A percentile compares a stretch with the other conserved stretches of the same genome.
These are phyloP conservation scores for Hypoxylon sp. DNA, from an alignment of 2,329 filamentous ascomycete species.

Conservation along the genomic window DNA sequence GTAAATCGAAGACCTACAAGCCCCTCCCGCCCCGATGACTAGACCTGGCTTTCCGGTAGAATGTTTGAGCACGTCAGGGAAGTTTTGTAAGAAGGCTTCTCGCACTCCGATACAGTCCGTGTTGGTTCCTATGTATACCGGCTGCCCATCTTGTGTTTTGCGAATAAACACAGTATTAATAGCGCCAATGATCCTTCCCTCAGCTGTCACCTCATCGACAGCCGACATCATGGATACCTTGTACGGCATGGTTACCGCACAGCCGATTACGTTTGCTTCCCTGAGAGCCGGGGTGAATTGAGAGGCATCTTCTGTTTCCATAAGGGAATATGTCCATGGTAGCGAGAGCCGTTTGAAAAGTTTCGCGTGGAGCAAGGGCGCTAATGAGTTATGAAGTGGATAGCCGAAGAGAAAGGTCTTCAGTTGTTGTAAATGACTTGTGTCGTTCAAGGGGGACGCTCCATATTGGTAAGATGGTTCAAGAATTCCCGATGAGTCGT, in stretches of 20 bases:
- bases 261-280: conserved; percentile 59
- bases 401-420: conserved; percentile 29
- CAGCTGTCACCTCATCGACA: conserved; percentile 80
- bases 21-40: conserved; percentile 83
- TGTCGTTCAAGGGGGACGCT: conserved; percentile 14
- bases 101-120: conserved; percentile 85
- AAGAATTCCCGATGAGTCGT: conserved; percentile 11
- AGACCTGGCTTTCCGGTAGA: conserved; percentile 76
- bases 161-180: conserved; percentile 84
- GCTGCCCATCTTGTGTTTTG: conserved; percentile 62
- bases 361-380: conserved; percentile 24
- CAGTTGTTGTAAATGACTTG: conserved; percentile 10
- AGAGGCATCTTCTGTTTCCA: conserved; percentile 26
- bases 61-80: conserved; percentile 60
- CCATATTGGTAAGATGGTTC: conserved; percentile 32
- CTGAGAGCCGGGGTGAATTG: conserved; percentile 17
- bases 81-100: conserved; percentile 76
- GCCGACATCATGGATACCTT: conserved; percentile 83
- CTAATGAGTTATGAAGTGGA: conserved; percentile 28
- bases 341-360: conserved; percentile 18
- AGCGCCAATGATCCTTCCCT: conserved; percentile 80
- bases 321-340: conserved; percentile 23
- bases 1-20: conserved; percentile 83
- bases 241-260: conserved; percentile 82
- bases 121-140: conserved; percentile 79